Percentiles rank a stretch among this genome's conserved stretches.
These are phyloP conservation scores for Raddia guianensis DNA, from an alignment of 176 grass and related monocot species.

Conservation along the genomic window DNA sequence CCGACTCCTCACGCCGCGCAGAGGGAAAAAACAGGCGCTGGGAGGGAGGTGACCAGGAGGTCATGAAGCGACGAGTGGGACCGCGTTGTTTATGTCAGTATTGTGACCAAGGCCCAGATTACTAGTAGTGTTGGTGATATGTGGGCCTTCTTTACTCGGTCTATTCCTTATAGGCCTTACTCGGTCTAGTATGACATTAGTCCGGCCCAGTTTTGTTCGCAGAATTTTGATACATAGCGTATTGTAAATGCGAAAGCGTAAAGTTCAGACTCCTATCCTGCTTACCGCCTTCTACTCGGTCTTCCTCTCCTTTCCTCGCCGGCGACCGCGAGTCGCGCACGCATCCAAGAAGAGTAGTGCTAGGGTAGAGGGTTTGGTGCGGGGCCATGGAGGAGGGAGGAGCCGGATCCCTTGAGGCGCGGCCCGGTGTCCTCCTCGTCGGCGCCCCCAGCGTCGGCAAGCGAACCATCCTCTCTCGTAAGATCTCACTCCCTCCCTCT, in stretches of 20 bases:
- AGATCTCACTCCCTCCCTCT: constrained; percentile 39
- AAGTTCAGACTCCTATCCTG: neutral
- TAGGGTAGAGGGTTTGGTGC: constrained; percentile 35
- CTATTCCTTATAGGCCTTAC: neutral
- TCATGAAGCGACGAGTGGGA: constrained; percentile 10
- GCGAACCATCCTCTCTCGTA: constrained; percentile 84
- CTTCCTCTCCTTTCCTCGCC: constrained; percentile 13
- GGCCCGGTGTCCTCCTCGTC: constrained; percentile 74
- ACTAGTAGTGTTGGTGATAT: neutral
- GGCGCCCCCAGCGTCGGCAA: constrained; percentile 84
- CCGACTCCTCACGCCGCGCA: neutral
- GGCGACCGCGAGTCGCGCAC: constrained; percentile 33
- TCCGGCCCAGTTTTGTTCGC: neutral
- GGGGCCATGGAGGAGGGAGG: constrained; percentile 42
- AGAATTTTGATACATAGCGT: neutral
- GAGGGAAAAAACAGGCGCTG: neutral
- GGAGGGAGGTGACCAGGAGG: neutral
- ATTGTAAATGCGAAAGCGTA: constrained; percentile 25
- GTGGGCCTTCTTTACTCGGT: neutral
- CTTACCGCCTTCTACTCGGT: neutral
- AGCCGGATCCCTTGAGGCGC: constrained; percentile 64
- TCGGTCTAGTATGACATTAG: neutral
- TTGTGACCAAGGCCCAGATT: neutral
- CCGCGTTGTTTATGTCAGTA: neutral
- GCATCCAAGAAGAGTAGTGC: neutral